Evolutionary conservation across 768 basidiomycete genomes (phyloP), one percentile per base, ranked within the genome.

Genomic region (Agrocybe pediades): DNA sequence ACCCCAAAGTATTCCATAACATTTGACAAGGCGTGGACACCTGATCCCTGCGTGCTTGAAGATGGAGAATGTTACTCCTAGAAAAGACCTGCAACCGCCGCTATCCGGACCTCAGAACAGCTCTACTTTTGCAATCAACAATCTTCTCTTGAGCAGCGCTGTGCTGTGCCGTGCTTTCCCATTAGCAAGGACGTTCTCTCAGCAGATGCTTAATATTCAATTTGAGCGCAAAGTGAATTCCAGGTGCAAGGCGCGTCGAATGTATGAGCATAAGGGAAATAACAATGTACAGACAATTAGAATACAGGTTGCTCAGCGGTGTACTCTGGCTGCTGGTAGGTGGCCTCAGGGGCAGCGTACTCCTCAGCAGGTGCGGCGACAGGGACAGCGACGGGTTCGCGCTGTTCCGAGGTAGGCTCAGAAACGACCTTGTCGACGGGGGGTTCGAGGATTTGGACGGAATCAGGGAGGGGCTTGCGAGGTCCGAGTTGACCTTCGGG

Each of bases 381-480:
- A 4, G 79, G 72, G 19, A 83, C 79, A 33, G 80, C 71, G 41
- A 82, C 68, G 17, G 85, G 86, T 61, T 94, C 93, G 65, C 85
- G 83, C 72, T 92, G 88, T 74, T 97, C 95, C 41, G 94, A 96
- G 20, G 87, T 83, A 45, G 95, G 94, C 71, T 95, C 92, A 46
- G 85, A 84, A 60, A 93, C 83, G 60, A 91, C 78, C 74, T 98
- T 96, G 80, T 96, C 92, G 63, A 92, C 80, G 41, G 91, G 91
- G 39, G 90, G 94, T 68, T 95, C 93, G 68, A 84, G 70, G 66
- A 98, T 91, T 65, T 85, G 84, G 67, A 99, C 95, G 60, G 88
- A 88, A 71, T 98, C 97, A 49, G 97, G 97, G 47, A 98, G 88
- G 60, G 95, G 93, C 72, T 92, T 94, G 74, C 82, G 81, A 65